Evolutionary conservation across 495 filamentous ascomycete species (phyloP), one percentile per base, ranked within the genome.

Genomic region (Oleoguttula mirabilis): DNA sequence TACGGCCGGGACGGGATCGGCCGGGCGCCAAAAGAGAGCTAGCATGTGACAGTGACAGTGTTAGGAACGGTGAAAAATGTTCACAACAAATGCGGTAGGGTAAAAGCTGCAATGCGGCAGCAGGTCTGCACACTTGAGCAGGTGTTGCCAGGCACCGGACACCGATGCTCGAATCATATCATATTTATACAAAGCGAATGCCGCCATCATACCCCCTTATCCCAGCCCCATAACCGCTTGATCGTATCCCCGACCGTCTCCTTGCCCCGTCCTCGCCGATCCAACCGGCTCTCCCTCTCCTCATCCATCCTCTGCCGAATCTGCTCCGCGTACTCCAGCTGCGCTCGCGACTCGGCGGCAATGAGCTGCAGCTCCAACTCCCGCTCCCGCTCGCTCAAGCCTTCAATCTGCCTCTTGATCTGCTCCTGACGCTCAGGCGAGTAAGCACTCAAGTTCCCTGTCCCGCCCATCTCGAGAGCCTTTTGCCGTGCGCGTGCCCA

Each of bases 181-280:
- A 30, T 30, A 30, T 30, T 8, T 30, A 14, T 30, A 30, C 27
- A 30, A 30, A 8, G 8, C 27, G 8, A 14, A 8, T 14, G 27
- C 14, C 14, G 8, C 14, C 14, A 30, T 38, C 36, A 38, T 4
- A 6, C 21, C 32, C 38, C 43, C 23, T 37, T 27, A 32, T 51
- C 39, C 59, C 57, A 62, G 2, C 60, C 60, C 56, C 55, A 61
- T 23, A 41, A 47, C 19, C 46, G 48, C 45, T 62, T 64, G 14
- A 64, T 54, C 2, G 36, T 55, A 48, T 64, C 61, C 4, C 61
- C 57, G 1, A 61, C 36, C 10, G 56, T 57, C 21, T 58, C 61
- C 39, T 55, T 51, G 2, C 61, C 61, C 7, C 45, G 28, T 34
- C 58, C 60, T 42, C 48, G 54, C 36, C 61, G 45, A 41, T 55